Conservation (phyloP, 2,329 filamentous ascomycete species). For the Neonectria ditissima region DNA sequence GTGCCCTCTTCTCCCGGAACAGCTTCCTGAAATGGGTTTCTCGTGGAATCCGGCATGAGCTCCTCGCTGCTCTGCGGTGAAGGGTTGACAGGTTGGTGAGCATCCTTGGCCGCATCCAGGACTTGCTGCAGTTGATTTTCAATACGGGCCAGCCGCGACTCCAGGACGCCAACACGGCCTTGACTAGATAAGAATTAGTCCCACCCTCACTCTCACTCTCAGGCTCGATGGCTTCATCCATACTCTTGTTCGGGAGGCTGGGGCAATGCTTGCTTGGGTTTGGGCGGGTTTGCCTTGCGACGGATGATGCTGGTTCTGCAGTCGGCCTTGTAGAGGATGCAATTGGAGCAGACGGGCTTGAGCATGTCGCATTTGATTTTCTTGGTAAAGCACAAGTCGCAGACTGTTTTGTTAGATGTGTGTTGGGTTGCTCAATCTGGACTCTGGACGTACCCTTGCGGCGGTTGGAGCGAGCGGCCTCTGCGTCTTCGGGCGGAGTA, state of each 20-base stretch:
- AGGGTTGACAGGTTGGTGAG: constrained; percentile 5
- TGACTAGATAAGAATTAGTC: constrained; percentile 9
- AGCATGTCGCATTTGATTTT: constrained; percentile 61
- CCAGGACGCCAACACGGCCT: constrained; percentile 26
- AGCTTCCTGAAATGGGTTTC: neutral
- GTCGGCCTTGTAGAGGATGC: constrained; percentile 55
- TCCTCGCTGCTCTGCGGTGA: neutral
- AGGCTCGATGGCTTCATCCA: too few species aligned
- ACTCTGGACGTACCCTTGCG: constrained; percentile 35
- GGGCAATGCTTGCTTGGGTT: constrained; percentile 24
- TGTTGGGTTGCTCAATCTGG: neutral
- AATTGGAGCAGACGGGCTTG: constrained; percentile 59
- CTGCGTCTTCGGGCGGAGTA: constrained; percentile 29
- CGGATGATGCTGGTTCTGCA: constrained; percentile 48
- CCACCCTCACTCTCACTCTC: neutral
- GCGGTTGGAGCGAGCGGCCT: constrained; percentile 34
- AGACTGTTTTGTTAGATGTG: constrained; percentile 43
- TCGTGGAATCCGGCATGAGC: neutral
- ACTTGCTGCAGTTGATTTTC: constrained; percentile 50
- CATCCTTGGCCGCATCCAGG: constrained; percentile 40
- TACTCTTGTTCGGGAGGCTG: constrained; percentile 19
- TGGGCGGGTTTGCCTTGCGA: constrained; percentile 41
- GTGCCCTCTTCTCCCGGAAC: neutral
- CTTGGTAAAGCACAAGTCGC: constrained; percentile 59
- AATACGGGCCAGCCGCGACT: constrained; percentile 47